These are phyloP conservation scores for Thalassia testudinum DNA, from an alignment of 116 monocot species.

Conservation along the genomic window DNA sequence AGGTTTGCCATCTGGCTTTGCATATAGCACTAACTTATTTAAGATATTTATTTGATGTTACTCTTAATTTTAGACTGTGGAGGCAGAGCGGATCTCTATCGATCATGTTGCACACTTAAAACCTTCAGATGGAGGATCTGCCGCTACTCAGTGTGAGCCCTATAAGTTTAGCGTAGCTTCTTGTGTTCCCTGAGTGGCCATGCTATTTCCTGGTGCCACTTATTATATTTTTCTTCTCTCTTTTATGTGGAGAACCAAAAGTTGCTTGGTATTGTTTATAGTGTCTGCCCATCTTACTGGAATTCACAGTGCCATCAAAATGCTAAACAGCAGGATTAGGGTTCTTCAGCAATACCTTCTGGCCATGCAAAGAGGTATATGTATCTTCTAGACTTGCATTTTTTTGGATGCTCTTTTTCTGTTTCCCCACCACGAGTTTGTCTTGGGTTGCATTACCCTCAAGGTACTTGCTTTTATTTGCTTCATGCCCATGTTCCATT, in stretches of 20 bases:
- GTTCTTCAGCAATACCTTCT: slow-evolving; percentile 50
- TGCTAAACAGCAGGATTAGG: slow-evolving; percentile 56
- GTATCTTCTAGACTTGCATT: too few species aligned
- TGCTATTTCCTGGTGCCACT: too few species aligned
- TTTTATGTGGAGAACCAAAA: neutral
- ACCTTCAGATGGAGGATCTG: slow-evolving; percentile 98
- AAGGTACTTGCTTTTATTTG: neutral
- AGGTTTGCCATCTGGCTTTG: slow-evolving; percentile 33
- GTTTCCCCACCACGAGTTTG: neutral
- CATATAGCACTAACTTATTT: neutral
- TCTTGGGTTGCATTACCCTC: neutral
- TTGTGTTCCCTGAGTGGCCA: too few species aligned
- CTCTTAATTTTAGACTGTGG: slow-evolving; percentile 65
- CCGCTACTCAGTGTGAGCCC: slow-evolving; percentile 85
- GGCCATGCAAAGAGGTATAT: slow-evolving; percentile 78
- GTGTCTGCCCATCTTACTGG: slow-evolving; percentile 99
- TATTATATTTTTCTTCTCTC: too few species aligned
- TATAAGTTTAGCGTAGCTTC: neutral
- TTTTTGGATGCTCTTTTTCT: too few species aligned
- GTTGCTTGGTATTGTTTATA: slow-evolving; percentile 13
- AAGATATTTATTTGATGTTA: neutral
- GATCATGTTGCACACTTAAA: slow-evolving; percentile 99
- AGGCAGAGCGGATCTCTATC: slow-evolving; percentile 95
- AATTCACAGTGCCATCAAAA: slow-evolving; percentile 99
- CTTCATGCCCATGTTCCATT: neutral